phyloP scores from a whole-genome alignment of 805 yeast species.

The Cyberlindnera sargentensis region DNA sequence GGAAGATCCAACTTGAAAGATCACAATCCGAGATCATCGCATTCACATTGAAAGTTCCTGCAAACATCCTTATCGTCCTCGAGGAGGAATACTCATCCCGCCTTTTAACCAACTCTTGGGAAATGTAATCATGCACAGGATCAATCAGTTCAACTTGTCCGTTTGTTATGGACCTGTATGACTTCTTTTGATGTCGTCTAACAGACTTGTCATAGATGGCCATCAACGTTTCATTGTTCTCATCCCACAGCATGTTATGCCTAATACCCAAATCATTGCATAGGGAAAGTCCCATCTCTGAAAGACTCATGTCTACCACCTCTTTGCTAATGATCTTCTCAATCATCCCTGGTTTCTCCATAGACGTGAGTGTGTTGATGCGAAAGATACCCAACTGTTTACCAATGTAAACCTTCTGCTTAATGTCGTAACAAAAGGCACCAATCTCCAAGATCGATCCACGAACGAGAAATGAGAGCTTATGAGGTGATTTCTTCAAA shows the following conservation, averaged over 20 bases:
- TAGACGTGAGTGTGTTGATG: constrained; percentile 82
- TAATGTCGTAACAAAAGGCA: constrained; percentile 68
- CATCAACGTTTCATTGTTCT: constrained; percentile 80
- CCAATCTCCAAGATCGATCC: constrained; percentile 75
- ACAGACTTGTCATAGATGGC: constrained; percentile 54
- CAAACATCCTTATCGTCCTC: constrained; percentile 55
- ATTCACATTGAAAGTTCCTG: constrained; percentile 84
- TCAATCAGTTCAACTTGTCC: constrained; percentile 62
- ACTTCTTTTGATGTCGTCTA: constrained; percentile 24
- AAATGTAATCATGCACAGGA: constrained; percentile 80
- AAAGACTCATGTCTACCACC: constrained; percentile 40
- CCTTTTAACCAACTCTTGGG: constrained; percentile 51
- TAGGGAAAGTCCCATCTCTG: constrained; percentile 35
- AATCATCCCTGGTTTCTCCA: constrained; percentile 80
- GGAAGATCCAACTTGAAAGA: constrained; percentile 73
- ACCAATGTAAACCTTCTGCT: constrained; percentile 50
- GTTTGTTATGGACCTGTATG: constrained; percentile 25
- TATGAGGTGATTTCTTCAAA: constrained; percentile 30
- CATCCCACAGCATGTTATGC: constrained; percentile 86
- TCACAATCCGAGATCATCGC: constrained; percentile 44
- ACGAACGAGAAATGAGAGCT: constrained; percentile 45
- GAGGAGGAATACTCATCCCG: constrained; percentile 50
- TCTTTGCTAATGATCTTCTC: constrained; percentile 62
- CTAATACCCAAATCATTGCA: constrained; percentile 48
- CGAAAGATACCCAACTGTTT: constrained; percentile 90